Evolutionary conservation across 2,329 filamentous ascomycete genomes (phyloP).

Genomic region (Monosporascus sp.): DNA sequence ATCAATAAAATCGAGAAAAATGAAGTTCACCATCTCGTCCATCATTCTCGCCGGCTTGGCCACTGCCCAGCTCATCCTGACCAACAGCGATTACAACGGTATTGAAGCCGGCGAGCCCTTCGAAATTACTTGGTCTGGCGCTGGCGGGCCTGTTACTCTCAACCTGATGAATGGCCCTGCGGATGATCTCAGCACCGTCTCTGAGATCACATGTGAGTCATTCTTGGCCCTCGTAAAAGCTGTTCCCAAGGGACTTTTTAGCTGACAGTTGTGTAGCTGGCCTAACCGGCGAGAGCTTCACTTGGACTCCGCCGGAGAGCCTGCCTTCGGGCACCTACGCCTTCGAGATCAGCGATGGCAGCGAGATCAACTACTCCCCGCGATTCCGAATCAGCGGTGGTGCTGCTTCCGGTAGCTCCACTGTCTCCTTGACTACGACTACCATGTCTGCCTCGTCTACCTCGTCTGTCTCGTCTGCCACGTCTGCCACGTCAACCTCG

Average conservation of each 20-base stretch:
- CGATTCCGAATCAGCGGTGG: conserved; percentile 31
- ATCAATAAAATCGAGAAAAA: conserved; percentile 20
- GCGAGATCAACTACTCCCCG: conserved; percentile 37
- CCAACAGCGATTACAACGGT: conserved; percentile 28
- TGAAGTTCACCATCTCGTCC: conserved; percentile 26
- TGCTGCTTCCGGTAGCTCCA: conserved; percentile 6
- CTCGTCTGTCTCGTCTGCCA: conserved; percentile 6
- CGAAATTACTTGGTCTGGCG: conserved; percentile 37
- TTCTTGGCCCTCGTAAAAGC: not conserved
- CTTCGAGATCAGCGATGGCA: conserved; percentile 37
- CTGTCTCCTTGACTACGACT: conserved; percentile 2
- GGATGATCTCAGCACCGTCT: conserved; percentile 29
- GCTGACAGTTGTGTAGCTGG: conserved; percentile 23
- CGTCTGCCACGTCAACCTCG: conserved; percentile 17
- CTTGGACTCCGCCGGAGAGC: conserved; percentile 31
- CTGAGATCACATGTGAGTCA: conserved; percentile 31
- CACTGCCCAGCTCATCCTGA: conserved; percentile 25
- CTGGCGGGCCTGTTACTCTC: conserved; percentile 36
- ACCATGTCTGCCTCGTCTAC: conserved; percentile 10
- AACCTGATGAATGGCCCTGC: conserved; percentile 33
- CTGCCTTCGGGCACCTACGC: conserved; percentile 37
- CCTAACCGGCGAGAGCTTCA: conserved; percentile 29
- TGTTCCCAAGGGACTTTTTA: not conserved
- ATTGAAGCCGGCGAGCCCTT: conserved; percentile 35
- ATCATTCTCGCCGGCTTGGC: conserved; percentile 26